Percentiles rank a stretch among this genome's conserved stretches.
Conservation (phyloP, 2,329 filamentous ascomycete species). For the Aspergillus fumigatiaffinis region DNA sequence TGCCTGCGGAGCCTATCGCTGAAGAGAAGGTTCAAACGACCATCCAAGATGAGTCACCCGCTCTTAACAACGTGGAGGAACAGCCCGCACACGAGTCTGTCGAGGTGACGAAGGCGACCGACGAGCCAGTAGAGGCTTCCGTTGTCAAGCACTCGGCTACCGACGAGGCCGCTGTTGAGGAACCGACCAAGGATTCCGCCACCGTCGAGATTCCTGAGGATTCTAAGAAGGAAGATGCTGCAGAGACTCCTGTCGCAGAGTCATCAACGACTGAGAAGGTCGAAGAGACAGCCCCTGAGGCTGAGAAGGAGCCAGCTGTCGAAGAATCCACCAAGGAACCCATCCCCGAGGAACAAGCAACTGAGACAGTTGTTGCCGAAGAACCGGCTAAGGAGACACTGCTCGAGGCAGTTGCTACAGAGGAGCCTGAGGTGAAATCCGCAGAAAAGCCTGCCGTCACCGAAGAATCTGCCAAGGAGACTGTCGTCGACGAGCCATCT, state of each 20-base stretch:
- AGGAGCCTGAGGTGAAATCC: constrained; percentile 4
- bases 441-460: constrained; percentile 1
- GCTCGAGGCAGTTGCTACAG: not conserved
- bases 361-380: constrained; percentile 10
- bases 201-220: constrained; percentile 1
- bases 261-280: constrained; percentile 4
- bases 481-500: constrained; percentile 2
- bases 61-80: constrained; percentile 3
- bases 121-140: constrained; percentile 4
- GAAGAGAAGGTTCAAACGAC: not conserved
- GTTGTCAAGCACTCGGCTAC: constrained; percentile 4
- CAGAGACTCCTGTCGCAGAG: constrained; percentile 3
- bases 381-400: not conserved
- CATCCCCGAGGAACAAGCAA: constrained; percentile 2
- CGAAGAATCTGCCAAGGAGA: constrained; percentile 4
- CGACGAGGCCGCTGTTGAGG: constrained; percentile 5
- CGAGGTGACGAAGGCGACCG: constrained; percentile 1
- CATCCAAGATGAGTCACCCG: not conserved
- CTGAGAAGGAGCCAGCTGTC: constrained; percentile 1
- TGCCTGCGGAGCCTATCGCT: not conserved
- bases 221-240: constrained; percentile 3
- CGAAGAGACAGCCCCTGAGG: not conserved
- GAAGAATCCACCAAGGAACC: constrained; percentile 1
- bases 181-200: constrained; percentile 6
- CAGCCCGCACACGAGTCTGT: not conserved